Evolutionary conservation across 2,329 filamentous ascomycete genomes (phyloP).

Genomic region (Rosellinia necatrix): DNA sequence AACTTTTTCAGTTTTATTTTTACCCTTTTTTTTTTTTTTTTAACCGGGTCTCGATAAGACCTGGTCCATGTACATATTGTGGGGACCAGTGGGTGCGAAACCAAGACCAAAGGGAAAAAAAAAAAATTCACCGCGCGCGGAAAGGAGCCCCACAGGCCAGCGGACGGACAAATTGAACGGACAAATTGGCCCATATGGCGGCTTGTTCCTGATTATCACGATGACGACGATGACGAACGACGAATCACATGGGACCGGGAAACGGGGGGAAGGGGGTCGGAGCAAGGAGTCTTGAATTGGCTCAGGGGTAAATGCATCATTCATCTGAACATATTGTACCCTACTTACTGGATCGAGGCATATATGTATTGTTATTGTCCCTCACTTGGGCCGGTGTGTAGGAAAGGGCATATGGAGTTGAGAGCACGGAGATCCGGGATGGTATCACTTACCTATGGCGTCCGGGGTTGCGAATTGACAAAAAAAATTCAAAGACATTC

Average conservation of each 20-base stretch:
- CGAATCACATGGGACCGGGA: constrained; percentile 12
- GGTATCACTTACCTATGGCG: constrained; percentile 11
- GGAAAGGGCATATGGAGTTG: constrained; percentile 20
- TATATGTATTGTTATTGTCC: constrained; percentile 24
- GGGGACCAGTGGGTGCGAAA: constrained; percentile 11
- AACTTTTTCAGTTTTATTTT: not conserved
- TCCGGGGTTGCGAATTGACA: constrained; percentile 6
- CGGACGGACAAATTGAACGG: not conserved
- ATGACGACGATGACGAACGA: constrained; percentile 20
- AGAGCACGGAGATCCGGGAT: constrained; percentile 1
- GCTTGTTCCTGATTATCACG: constrained; percentile 21
- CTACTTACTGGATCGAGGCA: constrained; percentile 17
- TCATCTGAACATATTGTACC: constrained; percentile 23
- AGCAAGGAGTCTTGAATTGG: not conserved
- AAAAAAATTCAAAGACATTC: not conserved
- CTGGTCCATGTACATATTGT: constrained; percentile 2
- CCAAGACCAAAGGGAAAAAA: not conserved
- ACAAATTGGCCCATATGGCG: constrained; percentile 2
- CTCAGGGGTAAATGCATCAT: constrained; percentile 8
- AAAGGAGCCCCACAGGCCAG: constrained; percentile 7
- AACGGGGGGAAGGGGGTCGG: not conserved
- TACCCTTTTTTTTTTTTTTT: not conserved
- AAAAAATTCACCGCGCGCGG: not conserved
- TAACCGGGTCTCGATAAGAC: not conserved
- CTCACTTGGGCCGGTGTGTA: constrained; percentile 8